Percentiles rank a stretch among this genome's conserved stretches.
These are phyloP conservation scores for Ottelia alismoides DNA, from an alignment of 106 monocot species.

Conservation along the genomic window DNA sequence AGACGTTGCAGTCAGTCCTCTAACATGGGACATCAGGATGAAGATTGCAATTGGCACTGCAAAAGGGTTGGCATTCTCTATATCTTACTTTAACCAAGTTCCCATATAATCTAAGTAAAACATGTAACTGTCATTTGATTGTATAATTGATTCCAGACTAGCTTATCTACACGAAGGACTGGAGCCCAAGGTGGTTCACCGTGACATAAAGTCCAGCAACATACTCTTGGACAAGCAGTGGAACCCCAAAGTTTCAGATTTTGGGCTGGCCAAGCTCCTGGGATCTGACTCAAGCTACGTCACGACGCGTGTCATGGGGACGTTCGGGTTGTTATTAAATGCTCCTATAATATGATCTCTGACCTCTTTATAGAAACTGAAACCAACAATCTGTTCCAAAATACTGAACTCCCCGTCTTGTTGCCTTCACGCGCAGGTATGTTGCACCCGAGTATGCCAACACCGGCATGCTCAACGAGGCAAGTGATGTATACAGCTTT, in stretches of 20 bases:
- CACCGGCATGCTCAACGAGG: constrained; percentile 77
- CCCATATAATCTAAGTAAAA: not conserved
- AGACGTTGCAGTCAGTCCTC: constrained; percentile 35
- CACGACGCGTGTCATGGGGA: constrained; percentile 91
- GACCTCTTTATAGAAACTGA: not conserved
- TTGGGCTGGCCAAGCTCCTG: constrained; percentile 87
- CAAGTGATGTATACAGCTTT: constrained; percentile 86
- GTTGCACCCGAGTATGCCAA: constrained; percentile 96
- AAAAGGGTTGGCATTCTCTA: constrained; percentile 61
- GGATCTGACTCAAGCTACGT: constrained; percentile 74
- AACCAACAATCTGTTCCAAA: not conserved
- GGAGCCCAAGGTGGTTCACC: constrained; percentile 94
- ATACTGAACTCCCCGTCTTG: not conserved
- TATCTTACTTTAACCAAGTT: not conserved
- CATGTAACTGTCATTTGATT: not conserved
- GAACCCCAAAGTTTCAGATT: constrained; percentile 92
- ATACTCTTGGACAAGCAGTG: constrained; percentile 84
- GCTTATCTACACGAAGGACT: constrained; percentile 91
- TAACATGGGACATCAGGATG: constrained; percentile 87
- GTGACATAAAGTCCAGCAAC: constrained; percentile 93
- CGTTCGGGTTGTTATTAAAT: constrained; percentile 52
- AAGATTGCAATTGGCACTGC: constrained; percentile 83
- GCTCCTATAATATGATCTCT: not conserved
- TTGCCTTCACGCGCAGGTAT: constrained; percentile 29
- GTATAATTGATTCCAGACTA: constrained; percentile 51